Conservation (phyloP, 495 filamentous ascomycete genomes). For the Jackrogersella multiformis region DNA sequence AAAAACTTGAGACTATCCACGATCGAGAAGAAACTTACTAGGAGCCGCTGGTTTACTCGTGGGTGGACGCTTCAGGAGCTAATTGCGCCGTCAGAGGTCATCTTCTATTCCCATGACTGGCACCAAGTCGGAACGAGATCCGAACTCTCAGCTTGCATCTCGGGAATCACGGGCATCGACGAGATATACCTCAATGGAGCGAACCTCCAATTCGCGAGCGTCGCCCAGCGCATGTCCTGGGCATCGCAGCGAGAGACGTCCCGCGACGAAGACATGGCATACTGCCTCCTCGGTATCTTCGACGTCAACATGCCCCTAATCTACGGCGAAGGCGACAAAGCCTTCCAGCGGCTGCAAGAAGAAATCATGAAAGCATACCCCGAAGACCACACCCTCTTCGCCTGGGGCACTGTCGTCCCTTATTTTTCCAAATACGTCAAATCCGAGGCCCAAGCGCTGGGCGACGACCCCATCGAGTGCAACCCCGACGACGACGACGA, state of each 20-base stretch:
- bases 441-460: neutral
- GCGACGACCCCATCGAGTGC: slow-evolving; percentile 10
- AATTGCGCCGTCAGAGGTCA: slow-evolving; percentile 35
- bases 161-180: slow-evolving; percentile 34
- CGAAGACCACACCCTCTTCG: slow-evolving; percentile 44
- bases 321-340: slow-evolving; percentile 40
- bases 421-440: neutral
- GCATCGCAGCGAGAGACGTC: slow-evolving; percentile 38
- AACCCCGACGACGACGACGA: neutral
- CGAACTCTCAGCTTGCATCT: slow-evolving; percentile 21
- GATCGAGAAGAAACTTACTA: slow-evolving; percentile 11
- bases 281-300: slow-evolving; percentile 45
- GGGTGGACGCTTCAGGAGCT: slow-evolving; percentile 58
- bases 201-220: slow-evolving; percentile 23
- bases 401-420: slow-evolving; percentile 32
- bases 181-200: slow-evolving; percentile 21
- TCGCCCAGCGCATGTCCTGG: slow-evolving; percentile 47
- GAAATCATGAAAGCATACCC: slow-evolving; percentile 39
- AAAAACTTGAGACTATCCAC: neutral
- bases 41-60: slow-evolving; percentile 49
- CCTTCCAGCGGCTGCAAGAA: slow-evolving; percentile 44
- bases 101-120: slow-evolving; percentile 37
- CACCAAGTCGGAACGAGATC: slow-evolving; percentile 30
- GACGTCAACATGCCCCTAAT: slow-evolving; percentile 42
- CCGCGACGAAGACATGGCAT: slow-evolving; percentile 42